Evolutionary conservation across 116 monocot genomes (phyloP).

Genomic region (Papilionanthe hybrid): DNA sequence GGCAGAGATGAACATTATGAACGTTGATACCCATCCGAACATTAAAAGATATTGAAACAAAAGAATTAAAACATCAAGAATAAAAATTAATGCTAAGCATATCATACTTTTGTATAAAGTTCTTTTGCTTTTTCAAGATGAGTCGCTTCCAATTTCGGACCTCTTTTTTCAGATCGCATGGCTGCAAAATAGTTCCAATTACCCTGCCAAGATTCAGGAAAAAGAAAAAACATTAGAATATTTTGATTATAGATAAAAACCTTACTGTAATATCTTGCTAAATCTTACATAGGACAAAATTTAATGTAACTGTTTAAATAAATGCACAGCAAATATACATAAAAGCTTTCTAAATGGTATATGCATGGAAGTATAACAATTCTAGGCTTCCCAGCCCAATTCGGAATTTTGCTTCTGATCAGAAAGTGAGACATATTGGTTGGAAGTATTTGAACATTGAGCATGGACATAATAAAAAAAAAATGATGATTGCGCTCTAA

Average conservation of each 20-base stretch:
- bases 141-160: conserved; percentile 84
- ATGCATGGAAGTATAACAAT: too few relatives aligned
- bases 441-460: too few relatives aligned
- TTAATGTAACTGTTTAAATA: too few relatives aligned
- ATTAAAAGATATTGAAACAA: not conserved
- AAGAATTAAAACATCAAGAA: not conserved
- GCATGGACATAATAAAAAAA: too few relatives aligned
- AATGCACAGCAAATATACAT: too few relatives aligned
- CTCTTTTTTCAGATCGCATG: conserved; percentile 75
- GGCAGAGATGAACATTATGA: not conserved
- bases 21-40: not conserved
- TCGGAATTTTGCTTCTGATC: too few relatives aligned
- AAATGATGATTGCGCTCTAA: too few relatives aligned
- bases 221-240: conserved; percentile 3
- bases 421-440: too few relatives aligned
- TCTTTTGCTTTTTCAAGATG: conserved; percentile 98
- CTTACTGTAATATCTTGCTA: not conserved
- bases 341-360: too few relatives aligned
- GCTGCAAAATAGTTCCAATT: conserved; percentile 99
- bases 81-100: not conserved
- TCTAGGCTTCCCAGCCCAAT: too few relatives aligned
- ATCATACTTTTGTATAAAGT: conserved; percentile 67
- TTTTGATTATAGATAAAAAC: not conserved
- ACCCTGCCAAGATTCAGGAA: conserved; percentile 35
- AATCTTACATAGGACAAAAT: too few relatives aligned